phyloP scores from a whole-genome alignment of 495 filamentous ascomycete species.

The Aspergillus baeticus region DNA sequence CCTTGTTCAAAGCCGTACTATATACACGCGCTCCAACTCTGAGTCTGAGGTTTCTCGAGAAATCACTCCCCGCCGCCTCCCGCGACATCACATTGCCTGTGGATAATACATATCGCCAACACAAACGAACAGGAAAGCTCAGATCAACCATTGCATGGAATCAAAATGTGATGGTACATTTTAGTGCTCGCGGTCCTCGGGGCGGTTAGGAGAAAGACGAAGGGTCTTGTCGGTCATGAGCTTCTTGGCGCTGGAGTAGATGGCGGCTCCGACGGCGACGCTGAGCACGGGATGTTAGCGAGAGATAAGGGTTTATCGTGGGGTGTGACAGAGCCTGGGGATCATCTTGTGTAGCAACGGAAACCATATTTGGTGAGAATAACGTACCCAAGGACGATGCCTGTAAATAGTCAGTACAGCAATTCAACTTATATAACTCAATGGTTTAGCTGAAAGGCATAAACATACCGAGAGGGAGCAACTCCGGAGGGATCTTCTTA shows the following conservation, averaged over 20 bases:
- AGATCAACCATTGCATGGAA: slow-evolving; percentile 31
- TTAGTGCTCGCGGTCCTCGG: slow-evolving; percentile 48
- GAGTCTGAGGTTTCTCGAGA: slow-evolving; percentile 28
- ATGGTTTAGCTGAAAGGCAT: background rate
- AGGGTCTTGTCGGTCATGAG: slow-evolving; percentile 87
- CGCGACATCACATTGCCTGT: slow-evolving; percentile 28
- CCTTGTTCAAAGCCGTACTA: slow-evolving; percentile 37
- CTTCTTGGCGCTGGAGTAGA: slow-evolving; percentile 79
- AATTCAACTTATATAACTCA: slow-evolving; percentile 15
- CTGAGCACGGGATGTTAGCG: slow-evolving; percentile 41
- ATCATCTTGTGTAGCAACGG: slow-evolving; percentile 19
- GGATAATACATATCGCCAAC: slow-evolving; percentile 36
- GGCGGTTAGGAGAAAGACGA: slow-evolving; percentile 61
- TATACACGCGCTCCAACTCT: slow-evolving; percentile 37
- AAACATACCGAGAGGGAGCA: slow-evolving; percentile 87
- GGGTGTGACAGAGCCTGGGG: slow-evolving; percentile 4
- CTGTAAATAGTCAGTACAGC: slow-evolving; percentile 43
- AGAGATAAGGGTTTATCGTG: slow-evolving; percentile 2
- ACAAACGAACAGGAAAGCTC: slow-evolving; percentile 27
- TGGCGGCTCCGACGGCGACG: slow-evolving; percentile 67
- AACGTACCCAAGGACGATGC: slow-evolving; percentile 75
- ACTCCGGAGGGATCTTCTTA: slow-evolving; percentile 86
- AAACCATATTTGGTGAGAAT: slow-evolving; percentile 13
- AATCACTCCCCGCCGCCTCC: slow-evolving; percentile 14
- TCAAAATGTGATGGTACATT: slow-evolving; percentile 41